Percentiles rank a stretch among this genome's conserved stretches.
Evolutionary conservation across 306 rosid genomes (phyloP).

Genomic region (Pueraria montana): DNA sequence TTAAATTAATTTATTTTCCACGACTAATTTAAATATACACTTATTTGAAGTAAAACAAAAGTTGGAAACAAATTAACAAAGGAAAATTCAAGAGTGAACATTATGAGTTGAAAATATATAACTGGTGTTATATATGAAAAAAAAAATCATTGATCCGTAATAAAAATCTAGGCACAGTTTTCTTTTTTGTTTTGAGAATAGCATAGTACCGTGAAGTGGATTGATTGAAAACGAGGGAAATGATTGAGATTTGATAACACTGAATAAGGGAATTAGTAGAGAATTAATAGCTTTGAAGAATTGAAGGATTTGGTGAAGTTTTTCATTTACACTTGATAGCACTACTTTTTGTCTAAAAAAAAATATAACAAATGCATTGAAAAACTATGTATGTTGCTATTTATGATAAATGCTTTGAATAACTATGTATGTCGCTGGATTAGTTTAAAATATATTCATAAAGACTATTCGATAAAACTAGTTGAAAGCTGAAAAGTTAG

Average conservation of each 20-base stretch:
- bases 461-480: too few relatives aligned
- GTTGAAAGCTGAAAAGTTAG: too few relatives aligned
- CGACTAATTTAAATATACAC: background rate
- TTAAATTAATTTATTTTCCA: too few relatives aligned
- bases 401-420: too few relatives aligned
- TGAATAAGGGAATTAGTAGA: background rate
- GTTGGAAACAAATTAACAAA: background rate
- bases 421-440: too few relatives aligned
- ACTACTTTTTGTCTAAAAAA: too few relatives aligned
- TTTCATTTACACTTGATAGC: background rate
- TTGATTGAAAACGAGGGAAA: background rate
- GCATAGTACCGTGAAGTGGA: background rate
- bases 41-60: background rate
- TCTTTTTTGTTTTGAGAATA: too few relatives aligned
- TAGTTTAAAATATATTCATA: too few relatives aligned
- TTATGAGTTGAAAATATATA: background rate
- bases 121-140: background rate
- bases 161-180: background rate
- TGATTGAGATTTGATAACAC: background rate
- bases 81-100: background rate
- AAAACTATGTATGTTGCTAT: too few relatives aligned
- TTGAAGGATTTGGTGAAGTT: background rate
- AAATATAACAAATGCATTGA: too few relatives aligned
- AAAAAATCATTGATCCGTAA: background rate
- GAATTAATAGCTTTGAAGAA: background rate